phyloP scores from a whole-genome alignment of 2,329 filamentous ascomycete genomes.

The Alternaria atra region DNA sequence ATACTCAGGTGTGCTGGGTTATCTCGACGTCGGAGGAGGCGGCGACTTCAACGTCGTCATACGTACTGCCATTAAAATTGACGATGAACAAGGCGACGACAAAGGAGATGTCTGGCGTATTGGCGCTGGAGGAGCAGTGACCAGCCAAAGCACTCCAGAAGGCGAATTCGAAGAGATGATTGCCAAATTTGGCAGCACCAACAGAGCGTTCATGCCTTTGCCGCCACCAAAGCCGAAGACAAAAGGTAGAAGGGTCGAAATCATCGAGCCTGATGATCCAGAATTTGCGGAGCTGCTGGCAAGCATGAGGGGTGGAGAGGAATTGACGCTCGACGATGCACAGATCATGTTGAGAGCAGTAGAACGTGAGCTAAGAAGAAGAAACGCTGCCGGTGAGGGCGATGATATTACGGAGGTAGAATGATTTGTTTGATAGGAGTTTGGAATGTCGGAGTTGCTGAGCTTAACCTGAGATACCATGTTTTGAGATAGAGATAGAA shows the following conservation, averaged over 20 bases:
- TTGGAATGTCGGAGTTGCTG: constrained; percentile 4
- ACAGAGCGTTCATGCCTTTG: constrained; percentile 39
- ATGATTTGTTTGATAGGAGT: constrained; percentile 8
- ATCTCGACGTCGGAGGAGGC: constrained; percentile 83
- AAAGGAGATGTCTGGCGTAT: constrained; percentile 75
- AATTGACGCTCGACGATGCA: constrained; percentile 27
- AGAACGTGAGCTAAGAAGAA: constrained; percentile 23
- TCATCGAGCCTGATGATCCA: constrained; percentile 29
- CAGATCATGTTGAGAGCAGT: constrained; percentile 30
- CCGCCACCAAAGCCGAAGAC: constrained; percentile 18
- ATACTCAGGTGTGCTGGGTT: constrained; percentile 90
- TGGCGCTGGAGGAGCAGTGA: constrained; percentile 90
- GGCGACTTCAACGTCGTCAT: constrained; percentile 95
- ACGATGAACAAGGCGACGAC: constrained; percentile 21
- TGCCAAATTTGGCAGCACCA: constrained; percentile 52
- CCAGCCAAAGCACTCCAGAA: constrained; percentile 78
- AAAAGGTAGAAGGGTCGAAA: constrained; percentile 25
- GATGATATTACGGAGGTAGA: constrained; percentile 10
- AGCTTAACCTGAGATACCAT: constrained; percentile 30
- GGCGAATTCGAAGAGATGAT: constrained; percentile 91
- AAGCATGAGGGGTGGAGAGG: constrained; percentile 25
- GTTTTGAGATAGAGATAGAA: constrained; percentile 23
- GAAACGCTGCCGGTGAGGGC: constrained; percentile 10
- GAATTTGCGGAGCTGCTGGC: constrained; percentile 32
- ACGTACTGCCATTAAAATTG: constrained; percentile 72